phyloP scores from a whole-genome alignment of 2,329 filamentous ascomycete species.

The Hymenoscyphus fraxineus region DNA sequence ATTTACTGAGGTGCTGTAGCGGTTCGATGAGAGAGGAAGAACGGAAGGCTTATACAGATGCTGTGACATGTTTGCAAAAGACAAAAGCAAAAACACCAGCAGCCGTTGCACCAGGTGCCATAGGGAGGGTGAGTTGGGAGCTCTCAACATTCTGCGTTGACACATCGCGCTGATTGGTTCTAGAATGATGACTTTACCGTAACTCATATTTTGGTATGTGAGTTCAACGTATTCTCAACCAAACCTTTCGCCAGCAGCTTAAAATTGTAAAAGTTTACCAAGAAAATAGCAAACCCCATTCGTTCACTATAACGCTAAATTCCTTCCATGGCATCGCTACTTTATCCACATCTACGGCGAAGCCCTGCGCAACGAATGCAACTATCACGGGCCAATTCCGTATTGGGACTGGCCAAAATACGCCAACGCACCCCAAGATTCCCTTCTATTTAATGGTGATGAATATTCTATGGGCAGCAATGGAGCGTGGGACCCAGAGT shows the following conservation, averaged over 20 bases:
- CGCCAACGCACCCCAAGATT: conserved; percentile 44
- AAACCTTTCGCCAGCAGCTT: not conserved
- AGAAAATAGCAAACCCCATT: conserved; percentile 25
- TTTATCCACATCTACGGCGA: conserved; percentile 40
- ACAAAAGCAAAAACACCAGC: conserved; percentile 28
- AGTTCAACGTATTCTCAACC: not conserved
- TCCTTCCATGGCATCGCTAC: conserved; percentile 43
- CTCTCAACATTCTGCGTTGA: not conserved
- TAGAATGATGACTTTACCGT: conserved; percentile 37
- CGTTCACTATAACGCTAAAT: conserved; percentile 13
- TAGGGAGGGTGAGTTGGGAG: conserved; percentile 27
- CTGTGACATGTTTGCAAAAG: conserved; percentile 36
- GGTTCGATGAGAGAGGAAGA: conserved; percentile 7
- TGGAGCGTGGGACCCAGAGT: conserved; percentile 36
- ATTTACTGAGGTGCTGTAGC: not conserved
- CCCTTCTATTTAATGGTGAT: conserved; percentile 52
- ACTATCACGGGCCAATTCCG: conserved; percentile 36
- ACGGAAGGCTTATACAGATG: conserved; percentile 32
- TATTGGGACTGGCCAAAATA: conserved; percentile 41
- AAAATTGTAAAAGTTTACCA: not conserved
- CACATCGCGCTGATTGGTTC: not conserved
- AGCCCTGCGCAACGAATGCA: conserved; percentile 39
- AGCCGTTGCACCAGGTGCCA: conserved; percentile 32
- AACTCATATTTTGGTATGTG: conserved; percentile 29
- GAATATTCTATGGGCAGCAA: conserved; percentile 42